These are phyloP conservation scores for Cocos nucifera DNA, from an alignment of 176 grass and related monocot genomes.

Conservation along the genomic window DNA sequence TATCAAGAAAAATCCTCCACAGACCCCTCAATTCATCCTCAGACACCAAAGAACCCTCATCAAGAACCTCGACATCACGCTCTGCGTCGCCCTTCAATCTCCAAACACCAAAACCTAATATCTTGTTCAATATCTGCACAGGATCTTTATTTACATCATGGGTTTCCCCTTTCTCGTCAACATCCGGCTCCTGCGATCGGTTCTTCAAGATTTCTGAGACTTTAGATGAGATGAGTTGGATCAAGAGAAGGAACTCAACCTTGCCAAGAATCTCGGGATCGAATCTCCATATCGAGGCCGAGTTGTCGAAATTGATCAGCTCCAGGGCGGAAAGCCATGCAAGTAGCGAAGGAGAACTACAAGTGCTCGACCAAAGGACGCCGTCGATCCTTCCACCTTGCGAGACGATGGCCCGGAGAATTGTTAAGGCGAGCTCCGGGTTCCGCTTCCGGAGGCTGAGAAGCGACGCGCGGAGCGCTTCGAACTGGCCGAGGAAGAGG, in stretches of 20 bases:
- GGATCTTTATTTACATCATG: conserved; percentile 1
- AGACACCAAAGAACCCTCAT: conserved; percentile 14
- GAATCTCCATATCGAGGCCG: conserved; percentile 9
- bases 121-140: conserved; percentile 29
- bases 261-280: conserved; percentile 53
- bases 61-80: neutral
- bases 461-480: conserved; percentile 67
- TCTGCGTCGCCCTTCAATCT: conserved; percentile 30
- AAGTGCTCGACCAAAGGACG: conserved; percentile 63
- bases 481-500: conserved; percentile 56
- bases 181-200: neutral
- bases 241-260: conserved; percentile 68
- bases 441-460: conserved; percentile 80
- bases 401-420: conserved; percentile 52
- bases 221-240: conserved; percentile 31
- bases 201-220: conserved; percentile 1
- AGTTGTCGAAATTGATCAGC: conserved; percentile 37
- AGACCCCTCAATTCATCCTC: conserved; percentile 59
- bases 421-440: conserved; percentile 35
- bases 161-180: conserved; percentile 4
- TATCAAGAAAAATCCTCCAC: conserved; percentile 42
- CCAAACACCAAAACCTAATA: conserved; percentile 55
- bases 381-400: conserved; percentile 52
- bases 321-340: conserved; percentile 81
- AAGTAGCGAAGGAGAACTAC: conserved; percentile 70